Conservation (phyloP, 2,329 filamentous ascomycete species). For the Reticulascus tulasneorum region DNA sequence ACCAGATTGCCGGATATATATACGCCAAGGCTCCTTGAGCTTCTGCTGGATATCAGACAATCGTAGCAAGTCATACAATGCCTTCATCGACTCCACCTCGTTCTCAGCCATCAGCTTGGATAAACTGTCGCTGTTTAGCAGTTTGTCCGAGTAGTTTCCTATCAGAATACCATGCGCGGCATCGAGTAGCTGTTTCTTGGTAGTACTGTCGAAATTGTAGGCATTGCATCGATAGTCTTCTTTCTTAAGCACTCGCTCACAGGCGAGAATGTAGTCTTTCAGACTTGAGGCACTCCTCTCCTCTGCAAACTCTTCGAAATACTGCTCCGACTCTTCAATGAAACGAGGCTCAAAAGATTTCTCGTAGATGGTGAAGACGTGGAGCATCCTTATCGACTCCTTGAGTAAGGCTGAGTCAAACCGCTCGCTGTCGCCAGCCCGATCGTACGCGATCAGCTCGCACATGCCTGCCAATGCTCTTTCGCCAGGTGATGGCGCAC, state of each 20-base stretch:
- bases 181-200: conserved; percentile 70
- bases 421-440: conserved; percentile 49
- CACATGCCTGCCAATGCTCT: conserved; percentile 60
- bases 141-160: conserved; percentile 58
- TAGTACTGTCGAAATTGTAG: conserved; percentile 79
- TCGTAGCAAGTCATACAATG: conserved; percentile 73
- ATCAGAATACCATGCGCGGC: conserved; percentile 72
- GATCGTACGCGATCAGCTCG: conserved; percentile 69
- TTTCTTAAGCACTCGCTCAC: conserved; percentile 62
- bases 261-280: conserved; percentile 70
- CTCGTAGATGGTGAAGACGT: conserved; percentile 78
- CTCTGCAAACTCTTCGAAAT: conserved; percentile 66
- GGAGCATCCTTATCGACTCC: conserved; percentile 75
- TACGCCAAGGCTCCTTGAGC: conserved; percentile 69
- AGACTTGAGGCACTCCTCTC: conserved; percentile 60
- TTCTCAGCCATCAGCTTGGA: conserved; percentile 68
- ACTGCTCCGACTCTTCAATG: conserved; percentile 62
- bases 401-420: conserved; percentile 66
- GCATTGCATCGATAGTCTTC: conserved; percentile 76
- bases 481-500: conserved; percentile 27
- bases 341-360: conserved; percentile 76
- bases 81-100: conserved; percentile 66
- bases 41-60: conserved; percentile 66
- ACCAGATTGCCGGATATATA: conserved; percentile 75
- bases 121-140: conserved; percentile 65